Evolutionary conservation across 169 alveolate genomes (phyloP), one percentile per base, ranked within the genome.

Genomic region (Eimeria acervulina): DNA sequence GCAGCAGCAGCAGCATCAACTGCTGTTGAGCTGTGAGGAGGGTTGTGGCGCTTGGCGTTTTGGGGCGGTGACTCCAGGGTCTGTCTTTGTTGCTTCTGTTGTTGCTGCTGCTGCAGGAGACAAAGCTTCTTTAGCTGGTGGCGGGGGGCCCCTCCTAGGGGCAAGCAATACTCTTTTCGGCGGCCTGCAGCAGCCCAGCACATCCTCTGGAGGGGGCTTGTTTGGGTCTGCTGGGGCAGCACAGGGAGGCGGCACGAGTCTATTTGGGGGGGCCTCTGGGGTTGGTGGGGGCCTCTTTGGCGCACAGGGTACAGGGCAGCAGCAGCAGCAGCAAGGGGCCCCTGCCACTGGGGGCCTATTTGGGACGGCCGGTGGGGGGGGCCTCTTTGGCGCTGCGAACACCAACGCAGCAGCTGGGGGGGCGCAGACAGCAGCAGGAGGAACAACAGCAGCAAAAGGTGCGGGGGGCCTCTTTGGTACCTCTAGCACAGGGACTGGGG

Each of bases 281-380:
- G 66, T 19, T 28, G 68, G 66, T 44, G 89, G 68, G 15, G 89
- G 89, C 23, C 68, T 80, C 63, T 80, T 80, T 31, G 89, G 89
- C 59, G 28, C 68, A 12, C 89, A 80, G n/a, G 21, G 6, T 47
- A 26, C 89, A 44, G 66, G 89, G 42, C 89, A 80, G 89, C 92
- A 83, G 74, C 92, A 83, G 61, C 90, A 81, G 70, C 90, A 81
- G 92, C 90, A 80, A 42, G 76, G 52, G 31, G 28, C 76, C 92
- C 74, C 76, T 83, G 51, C 55, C 42, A 51, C 92, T 2, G 92
- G 74, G 52, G 92, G 90, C n/a, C 72, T 81, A 21, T 81, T 81
- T 21, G 90, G 72, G 72, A 44, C 90, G n/a, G 36, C 87, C 1
- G 47, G 59, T 44, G 47, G 72, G 1, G 90, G 90, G 72, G 70